phyloP scores from a whole-genome alignment of 2,329 filamentous ascomycete genomes.

The Drechslerella coelobrocha region DNA sequence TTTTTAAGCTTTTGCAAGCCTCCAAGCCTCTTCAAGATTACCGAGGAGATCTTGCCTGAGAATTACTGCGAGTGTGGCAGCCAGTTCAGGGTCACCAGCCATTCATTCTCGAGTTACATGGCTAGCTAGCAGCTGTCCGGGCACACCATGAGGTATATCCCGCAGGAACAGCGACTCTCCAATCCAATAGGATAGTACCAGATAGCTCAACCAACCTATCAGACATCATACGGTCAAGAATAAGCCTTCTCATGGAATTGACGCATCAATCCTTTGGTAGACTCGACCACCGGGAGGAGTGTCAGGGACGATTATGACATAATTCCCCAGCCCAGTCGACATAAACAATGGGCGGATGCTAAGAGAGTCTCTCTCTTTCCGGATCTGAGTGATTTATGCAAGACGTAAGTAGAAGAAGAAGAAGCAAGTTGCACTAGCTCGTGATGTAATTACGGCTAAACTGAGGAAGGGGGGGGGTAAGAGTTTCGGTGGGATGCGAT shows the following conservation, averaged over 20 bases:
- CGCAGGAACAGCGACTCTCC: too few species aligned
- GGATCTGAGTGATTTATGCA: conserved; percentile 49
- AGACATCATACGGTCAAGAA: too few species aligned
- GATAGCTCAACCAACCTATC: too few species aligned
- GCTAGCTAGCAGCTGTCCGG: not conserved
- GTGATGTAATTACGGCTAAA: conserved; percentile 42
- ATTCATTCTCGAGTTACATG: too few species aligned
- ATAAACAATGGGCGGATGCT: conserved; percentile 4
- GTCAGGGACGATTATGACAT: too few species aligned
- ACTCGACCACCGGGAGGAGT: too few species aligned
- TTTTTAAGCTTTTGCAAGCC: conserved; percentile 38
- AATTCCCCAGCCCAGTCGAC: too few species aligned
- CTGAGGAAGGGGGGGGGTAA: not conserved
- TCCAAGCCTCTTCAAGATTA: conserved; percentile 34
- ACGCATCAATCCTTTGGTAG: too few species aligned
- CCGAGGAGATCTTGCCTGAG: conserved; percentile 48
- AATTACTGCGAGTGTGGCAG: conserved; percentile 24
- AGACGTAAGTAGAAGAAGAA: conserved; percentile 25
- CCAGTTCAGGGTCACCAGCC: conserved; percentile 37
- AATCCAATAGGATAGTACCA: too few species aligned
- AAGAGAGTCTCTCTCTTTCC: not conserved
- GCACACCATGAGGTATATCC: conserved; percentile 9
- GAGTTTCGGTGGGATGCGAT: conserved; percentile 27
- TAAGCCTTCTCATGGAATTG: too few species aligned
- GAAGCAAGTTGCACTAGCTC: conserved; percentile 6